phyloP scores from a whole-genome alignment of 2,329 filamentous ascomycete species.

The Alternaria ethzedia region DNA sequence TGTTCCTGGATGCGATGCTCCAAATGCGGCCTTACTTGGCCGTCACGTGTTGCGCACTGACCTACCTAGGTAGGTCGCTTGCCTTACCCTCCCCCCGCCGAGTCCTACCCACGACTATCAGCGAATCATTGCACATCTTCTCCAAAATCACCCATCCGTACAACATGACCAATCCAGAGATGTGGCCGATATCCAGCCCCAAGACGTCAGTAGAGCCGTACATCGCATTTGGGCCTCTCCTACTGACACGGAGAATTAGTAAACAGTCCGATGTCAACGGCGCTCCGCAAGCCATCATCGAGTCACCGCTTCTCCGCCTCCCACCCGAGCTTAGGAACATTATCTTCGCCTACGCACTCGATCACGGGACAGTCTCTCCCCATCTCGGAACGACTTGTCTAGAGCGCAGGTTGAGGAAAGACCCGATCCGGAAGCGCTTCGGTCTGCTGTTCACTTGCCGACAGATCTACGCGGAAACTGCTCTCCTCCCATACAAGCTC shows the following conservation, averaged over 20 bases:
- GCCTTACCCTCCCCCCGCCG: fast-evolving
- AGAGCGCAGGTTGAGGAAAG: background rate
- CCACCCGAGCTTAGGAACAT: background rate
- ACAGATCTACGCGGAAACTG: background rate
- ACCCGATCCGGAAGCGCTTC: background rate
- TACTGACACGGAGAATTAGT: background rate
- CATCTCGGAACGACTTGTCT: fast-evolving
- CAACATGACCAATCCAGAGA: background rate
- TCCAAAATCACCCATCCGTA: background rate
- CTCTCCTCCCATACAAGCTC: background rate
- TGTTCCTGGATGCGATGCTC: too few species aligned
- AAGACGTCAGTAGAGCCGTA: background rate
- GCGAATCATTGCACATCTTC: fast-evolving
- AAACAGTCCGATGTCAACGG: background rate
- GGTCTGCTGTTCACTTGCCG: background rate
- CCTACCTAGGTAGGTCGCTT: too few species aligned
- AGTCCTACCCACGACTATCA: too few species aligned
- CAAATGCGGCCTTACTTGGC: background rate
- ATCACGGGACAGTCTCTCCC: background rate
- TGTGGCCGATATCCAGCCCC: background rate
- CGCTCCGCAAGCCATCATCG: background rate
- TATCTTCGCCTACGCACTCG: background rate
- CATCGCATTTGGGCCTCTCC: fast-evolving
- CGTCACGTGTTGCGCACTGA: background rate
- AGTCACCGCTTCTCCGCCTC: background rate